Conservation (phyloP, 208 protist genomes). For the Crithidia fasciculata region DNA sequence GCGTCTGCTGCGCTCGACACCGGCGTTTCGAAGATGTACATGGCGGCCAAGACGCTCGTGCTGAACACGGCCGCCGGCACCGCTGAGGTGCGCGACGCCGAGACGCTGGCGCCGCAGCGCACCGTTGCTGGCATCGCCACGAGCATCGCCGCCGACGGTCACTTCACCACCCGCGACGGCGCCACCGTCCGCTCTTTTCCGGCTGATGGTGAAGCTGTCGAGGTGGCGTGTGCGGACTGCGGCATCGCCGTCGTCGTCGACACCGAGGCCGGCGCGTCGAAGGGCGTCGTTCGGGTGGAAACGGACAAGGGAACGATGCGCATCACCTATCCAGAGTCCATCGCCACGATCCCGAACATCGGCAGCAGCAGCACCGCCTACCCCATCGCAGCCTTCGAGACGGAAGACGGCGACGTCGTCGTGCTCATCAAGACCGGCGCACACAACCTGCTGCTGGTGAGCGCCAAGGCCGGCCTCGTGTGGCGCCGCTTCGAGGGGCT, state of each 20-base stretch:
- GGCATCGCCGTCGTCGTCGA: slow-evolving; percentile 26
- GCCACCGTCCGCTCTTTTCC: slow-evolving; percentile 19
- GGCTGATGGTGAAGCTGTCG: slow-evolving; percentile 4
- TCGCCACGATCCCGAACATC: slow-evolving; percentile 15
- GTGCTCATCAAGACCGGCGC: slow-evolving; percentile 62
- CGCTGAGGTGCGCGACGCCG: slow-evolving; percentile 21
- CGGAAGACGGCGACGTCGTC: slow-evolving; percentile 24
- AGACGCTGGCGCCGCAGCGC: slow-evolving; percentile 19
- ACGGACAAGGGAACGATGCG: slow-evolving; percentile 12
- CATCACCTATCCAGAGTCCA: slow-evolving; percentile 27
- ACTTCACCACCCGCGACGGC: slow-evolving; percentile 37
- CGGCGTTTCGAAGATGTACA: slow-evolving; percentile 23
- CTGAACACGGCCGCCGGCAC: slow-evolving; percentile 17
- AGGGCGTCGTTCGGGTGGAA: slow-evolving; percentile 31
- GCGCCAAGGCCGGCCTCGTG: slow-evolving; percentile 33
- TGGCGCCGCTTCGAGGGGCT: slow-evolving; percentile 85
- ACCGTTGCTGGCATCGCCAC: slow-evolving; percentile 26
- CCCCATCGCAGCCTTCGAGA: slow-evolving; percentile 40
- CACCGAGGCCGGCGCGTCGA: slow-evolving; percentile 16
- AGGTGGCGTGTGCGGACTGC: slow-evolving; percentile 27
- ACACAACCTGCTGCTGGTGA: slow-evolving; percentile 67
- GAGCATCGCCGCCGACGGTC: slow-evolving; percentile 29
- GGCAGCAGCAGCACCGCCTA: slow-evolving; percentile 31
- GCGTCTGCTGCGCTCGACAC: slow-evolving; percentile 3
- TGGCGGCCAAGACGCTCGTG: slow-evolving; percentile 22